Base-by-base conservation (phyloP, 805 yeast genomes). In the Lipomyces starkeyi region DNA sequence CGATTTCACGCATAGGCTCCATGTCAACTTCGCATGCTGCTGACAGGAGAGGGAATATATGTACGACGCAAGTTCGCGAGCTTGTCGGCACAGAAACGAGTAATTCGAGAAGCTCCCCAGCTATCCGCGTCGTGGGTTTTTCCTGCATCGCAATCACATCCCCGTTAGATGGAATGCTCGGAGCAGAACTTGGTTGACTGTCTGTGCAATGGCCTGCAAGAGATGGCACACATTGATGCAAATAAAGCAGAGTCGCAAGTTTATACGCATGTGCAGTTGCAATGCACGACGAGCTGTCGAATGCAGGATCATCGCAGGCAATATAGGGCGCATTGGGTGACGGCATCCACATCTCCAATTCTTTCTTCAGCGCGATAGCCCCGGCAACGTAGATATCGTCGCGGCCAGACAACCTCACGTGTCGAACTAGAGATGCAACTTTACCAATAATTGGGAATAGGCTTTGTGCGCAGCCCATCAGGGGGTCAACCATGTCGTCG, bases 201-300 rank as follows among this genome's bases (percentile, higher is more conserved):
- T 63, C 62, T 3, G 67, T 58, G 27, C 58, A 61, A 32, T 54
- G 37, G 22, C 9, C 64, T 13, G 71, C 65, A 9, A 88, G 82
- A 70, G 88, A 90, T 0, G 92, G 91, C 3, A 88, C 90, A 0
- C 91, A 88, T 74, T 88, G 91, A 75, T 87, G 90, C 37, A 88
- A 76, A 73, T 86, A 87, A 25, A 88, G 74, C 52, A 88, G 75
- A 0, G 90, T 81, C 0, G 91, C 83, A 75, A 81, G 86, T 53
- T 90, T 75, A 76, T 88, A 88, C 0, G 91, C 88, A 73, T 88
- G 91, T 1, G 91, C 91, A 0, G 91, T 88, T 1, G 91, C 85
- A 32, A 88, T 80, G 66, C 89, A 86, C 9, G 89, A 84, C 3
- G 88, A 78, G 37, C 86, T 74, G 71, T 88, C 91, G 80, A 88